Evolutionary conservation across 208 protist species (phyloP), one percentile per base, ranked within the genome.

Genomic region (Spongospora subterranea): DNA sequence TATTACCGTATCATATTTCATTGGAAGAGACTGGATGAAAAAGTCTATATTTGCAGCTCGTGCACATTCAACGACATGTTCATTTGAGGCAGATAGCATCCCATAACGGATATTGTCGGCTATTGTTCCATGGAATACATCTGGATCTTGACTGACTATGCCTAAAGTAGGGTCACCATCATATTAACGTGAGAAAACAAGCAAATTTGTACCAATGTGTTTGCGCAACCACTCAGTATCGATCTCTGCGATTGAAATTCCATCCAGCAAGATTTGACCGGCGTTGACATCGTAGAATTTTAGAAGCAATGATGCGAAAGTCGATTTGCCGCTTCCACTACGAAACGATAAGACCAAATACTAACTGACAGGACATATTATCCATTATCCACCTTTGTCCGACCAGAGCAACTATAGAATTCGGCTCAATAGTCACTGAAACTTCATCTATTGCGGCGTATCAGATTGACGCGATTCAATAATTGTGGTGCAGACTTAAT

Each of bases 61-160:
- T n/a, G 96, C 96, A 0, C 96, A 97, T 17, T 92, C 92, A 46
- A 94, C 92, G 64, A 98, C 93, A 91, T 98, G 95, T 64, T 94
- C 96, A 20, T 96, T 95, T 0, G 96, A 96, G 32, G 96, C 96
- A n/a, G 95, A 93, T 88, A 96, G 76, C 94, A 92, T 38, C 76
- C 97, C 97, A 93, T 99, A 98, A 54, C 93, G 93, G 50, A 99
- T 98, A 94, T 99, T 99, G 93, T 98, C 96, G 45, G 94, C 92
- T 46, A 99, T 94, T 0, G 97, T 97, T 89, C 97, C 96, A 92
- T 98, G 97, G 93, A 99, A 99, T 20, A 99, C 94, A 20, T 97
- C 95, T 29, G 96, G 96, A 92, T 99, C 97, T 93, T 99, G 98
- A 39, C 96, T 96, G 41, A 99, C 96, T 38, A 98, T 96, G 29